Evolutionary conservation across 1,284 basidiomycete species (phyloP), one percentile per base, ranked within the genome.

Genomic region (Lignosus rhinocerotis): DNA sequence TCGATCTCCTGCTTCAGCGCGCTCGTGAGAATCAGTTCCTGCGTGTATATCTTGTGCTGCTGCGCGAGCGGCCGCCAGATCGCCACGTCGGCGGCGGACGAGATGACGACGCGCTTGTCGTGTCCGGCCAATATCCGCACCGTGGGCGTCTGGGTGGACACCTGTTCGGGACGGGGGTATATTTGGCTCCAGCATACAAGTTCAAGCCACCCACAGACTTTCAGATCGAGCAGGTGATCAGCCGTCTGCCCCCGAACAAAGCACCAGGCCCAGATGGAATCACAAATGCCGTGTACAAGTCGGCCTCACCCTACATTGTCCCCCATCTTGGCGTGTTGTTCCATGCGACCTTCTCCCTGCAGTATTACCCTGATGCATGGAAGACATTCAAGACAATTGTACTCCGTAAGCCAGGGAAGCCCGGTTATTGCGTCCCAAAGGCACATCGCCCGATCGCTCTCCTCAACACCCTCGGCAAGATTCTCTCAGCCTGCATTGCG

Each of bases 1-100:
- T 86, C 83, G 41, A 90, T 74, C 65, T 85, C 73, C 69, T 92
- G 90, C 59, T 75, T 81, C 67, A 92, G 70, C 2, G 84, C 82
- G 0, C 80, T 82, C 25, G 77, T 82, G 54, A 92, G 70, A 8
- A 93, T 71, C 17, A 92, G 73, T 69, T 92, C 90, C 16, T 80
- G 77, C 1, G 76, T 80, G 71, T 90, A 92, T n/a, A 93, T 76
- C 8, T 78, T 76, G 63, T 81, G 76, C 5, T 80, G 72, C 25
- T 80, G 67, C 0, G 73, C 74, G 34, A 92, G 74, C 1, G 82
- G 78, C 33, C 81, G 72, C 87, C 89, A 92, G 12, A 85, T 79
- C 2, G 77, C 72, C 21, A 73, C 72, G 62, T 92, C 90, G 21
- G 81, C 84, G 21, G 72, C 68, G 56, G 82, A 85, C 0, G 88